Evolutionary conservation across 1,284 basidiomycete species (phyloP).

Genomic region (Sporisorium sorghi): DNA sequence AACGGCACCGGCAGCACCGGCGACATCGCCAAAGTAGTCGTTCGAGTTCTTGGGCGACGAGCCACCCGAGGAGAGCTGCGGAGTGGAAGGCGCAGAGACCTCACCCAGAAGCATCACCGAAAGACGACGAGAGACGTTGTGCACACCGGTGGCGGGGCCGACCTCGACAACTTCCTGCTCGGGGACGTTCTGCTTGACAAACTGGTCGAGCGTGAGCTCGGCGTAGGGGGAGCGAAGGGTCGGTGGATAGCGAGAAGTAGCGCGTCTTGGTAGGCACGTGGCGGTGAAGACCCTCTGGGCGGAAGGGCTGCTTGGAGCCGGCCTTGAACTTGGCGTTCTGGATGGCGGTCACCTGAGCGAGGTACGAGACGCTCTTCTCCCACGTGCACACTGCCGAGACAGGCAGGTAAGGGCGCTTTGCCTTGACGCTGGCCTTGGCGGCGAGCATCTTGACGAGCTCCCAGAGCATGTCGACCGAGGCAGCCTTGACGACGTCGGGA

Average conservation of each 20-base stretch:
- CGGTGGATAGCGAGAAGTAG: conserved; percentile 49
- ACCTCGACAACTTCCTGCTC: conserved; percentile 36
- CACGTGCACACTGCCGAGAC: conserved; percentile 55
- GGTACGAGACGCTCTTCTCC: conserved; percentile 47
- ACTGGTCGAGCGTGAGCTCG: conserved; percentile 44
- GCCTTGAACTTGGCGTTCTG: conserved; percentile 49
- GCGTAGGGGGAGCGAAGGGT: conserved; percentile 34
- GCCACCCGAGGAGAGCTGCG: conserved; percentile 22
- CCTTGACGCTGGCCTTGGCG: conserved; percentile 37
- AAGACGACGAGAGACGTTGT: conserved; percentile 44
- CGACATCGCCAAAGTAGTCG: conserved; percentile 34
- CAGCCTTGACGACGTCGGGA: conserved; percentile 34
- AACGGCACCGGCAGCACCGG: conserved; percentile 23
- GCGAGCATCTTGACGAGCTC: conserved; percentile 52
- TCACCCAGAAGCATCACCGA: conserved; percentile 44
- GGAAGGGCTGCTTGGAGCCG: conserved; percentile 37
- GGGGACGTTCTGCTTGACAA: conserved; percentile 45
- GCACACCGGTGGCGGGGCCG: conserved; percentile 20
- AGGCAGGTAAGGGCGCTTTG: conserved; percentile 50
- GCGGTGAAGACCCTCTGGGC: conserved; percentile 25
- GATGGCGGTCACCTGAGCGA: conserved; percentile 44
- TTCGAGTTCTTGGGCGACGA: conserved; percentile 22
- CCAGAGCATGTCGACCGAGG: conserved; percentile 51
- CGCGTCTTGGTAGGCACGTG: conserved; percentile 37
- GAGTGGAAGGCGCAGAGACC: conserved; percentile 20